Percentiles rank a stretch among this genome's conserved stretches.
phyloP scores from a whole-genome alignment of 2,329 filamentous ascomycete genomes.

The Chalara sp. region DNA sequence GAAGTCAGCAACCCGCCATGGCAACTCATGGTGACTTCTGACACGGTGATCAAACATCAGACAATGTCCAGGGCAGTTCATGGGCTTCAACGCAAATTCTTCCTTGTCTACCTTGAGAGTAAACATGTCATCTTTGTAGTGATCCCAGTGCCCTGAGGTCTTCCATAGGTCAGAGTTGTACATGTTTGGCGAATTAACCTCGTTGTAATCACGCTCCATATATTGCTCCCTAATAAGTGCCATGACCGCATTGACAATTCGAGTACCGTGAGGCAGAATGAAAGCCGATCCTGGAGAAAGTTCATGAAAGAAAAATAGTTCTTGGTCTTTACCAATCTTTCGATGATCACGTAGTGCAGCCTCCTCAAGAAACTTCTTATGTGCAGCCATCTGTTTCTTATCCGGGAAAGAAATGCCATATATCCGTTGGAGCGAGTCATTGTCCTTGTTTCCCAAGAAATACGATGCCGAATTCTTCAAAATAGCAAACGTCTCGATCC shows the following conservation, averaged over 20 bases:
- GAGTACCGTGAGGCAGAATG: conserved; percentile 85
- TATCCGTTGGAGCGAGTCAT: conserved; percentile 93
- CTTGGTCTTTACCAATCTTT: conserved; percentile 89
- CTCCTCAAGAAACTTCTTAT: conserved; percentile 93
- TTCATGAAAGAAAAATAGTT: conserved; percentile 95
- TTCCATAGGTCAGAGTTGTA: conserved; percentile 93
- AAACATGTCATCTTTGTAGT: conserved; percentile 95
- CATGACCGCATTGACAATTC: conserved; percentile 87
- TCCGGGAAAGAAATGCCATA: conserved; percentile 95
- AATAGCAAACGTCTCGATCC: conserved; percentile 91
- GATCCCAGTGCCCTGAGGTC: conserved; percentile 87
- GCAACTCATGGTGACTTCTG: conserved; percentile 82
- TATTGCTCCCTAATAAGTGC: conserved; percentile 80
- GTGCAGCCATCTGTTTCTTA: conserved; percentile 89
- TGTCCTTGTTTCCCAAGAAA: conserved; percentile 88
- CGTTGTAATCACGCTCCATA: conserved; percentile 86
- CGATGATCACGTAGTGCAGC: conserved; percentile 96
- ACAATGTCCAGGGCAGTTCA: conserved; percentile 97
- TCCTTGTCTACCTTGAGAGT: conserved; percentile 80
- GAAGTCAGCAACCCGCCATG: conserved; percentile 90
- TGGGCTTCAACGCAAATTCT: conserved; percentile 81
- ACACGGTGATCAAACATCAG: conserved; percentile 79
- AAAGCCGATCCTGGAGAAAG: conserved; percentile 90
- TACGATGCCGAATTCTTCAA: conserved; percentile 76
- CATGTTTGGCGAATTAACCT: conserved; percentile 95